Base-by-base conservation (phyloP, 306 rosid genomes). In the Benincasa hispida region DNA sequence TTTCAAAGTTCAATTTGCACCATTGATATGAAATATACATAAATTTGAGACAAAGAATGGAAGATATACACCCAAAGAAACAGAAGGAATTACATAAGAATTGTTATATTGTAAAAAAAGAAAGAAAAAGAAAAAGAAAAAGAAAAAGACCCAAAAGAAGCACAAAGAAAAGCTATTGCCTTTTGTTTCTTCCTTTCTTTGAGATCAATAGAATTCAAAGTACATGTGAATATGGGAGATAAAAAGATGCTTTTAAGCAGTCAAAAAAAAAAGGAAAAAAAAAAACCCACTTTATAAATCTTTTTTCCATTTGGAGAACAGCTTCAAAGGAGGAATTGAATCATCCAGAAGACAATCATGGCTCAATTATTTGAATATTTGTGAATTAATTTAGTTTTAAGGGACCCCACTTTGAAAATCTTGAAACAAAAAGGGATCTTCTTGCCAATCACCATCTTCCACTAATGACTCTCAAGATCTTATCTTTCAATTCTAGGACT, bases 401-500 rank as follows among this genome's bases (percentile, higher is more conserved):
- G 28, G 56, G 2, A 21, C 54, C 75, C 75, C 13, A 42, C 58
- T 45, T 41, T 47, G 27, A 48, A 42, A 27, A 1, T 14, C 48
- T 48, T 72, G 22, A 17, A 27, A 7, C 76, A 72, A 72, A 67
- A 72, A 72, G 41, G 45, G 18, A 13, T 7, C 15, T 47, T 4
- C 4, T 24, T 25, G 56, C 75, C 37, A 70, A 42, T 70, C 75
- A 48, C 39, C 14, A 25, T 72, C 76, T 48, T 72, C 76, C 76
- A 72, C 76, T 47, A 27, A 48, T 8, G 12, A 18, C 59, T 17
- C 39, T n/a, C 74, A 22, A 67, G 74, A 67, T 67, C 74, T 67
- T 42, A 69, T 69, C 75, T 69, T 69, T 69, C 57, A 69, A 69
- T 69, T 69, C 75, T 72, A 28, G 59, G 59, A 72, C 45, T 50